Evolutionary conservation across 73 alveolate species (phyloP).

Genomic region (Uronychia setigera): DNA sequence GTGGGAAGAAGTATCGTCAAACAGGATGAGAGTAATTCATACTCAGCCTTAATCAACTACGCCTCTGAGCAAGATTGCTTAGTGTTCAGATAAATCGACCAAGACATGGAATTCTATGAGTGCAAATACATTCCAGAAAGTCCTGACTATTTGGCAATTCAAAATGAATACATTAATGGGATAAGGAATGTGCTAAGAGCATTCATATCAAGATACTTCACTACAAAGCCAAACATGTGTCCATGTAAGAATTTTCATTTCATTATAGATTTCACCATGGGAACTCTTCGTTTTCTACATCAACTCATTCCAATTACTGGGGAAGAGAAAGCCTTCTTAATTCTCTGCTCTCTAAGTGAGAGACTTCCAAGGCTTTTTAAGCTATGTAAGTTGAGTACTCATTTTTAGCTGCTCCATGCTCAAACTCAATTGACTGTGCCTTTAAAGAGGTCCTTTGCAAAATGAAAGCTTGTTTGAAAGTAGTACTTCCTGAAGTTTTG

Average conservation of each 20-base stretch:
- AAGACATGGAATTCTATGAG: not conserved
- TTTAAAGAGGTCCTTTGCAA: not conserved
- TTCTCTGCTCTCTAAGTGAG: not conserved
- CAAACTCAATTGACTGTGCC: not conserved
- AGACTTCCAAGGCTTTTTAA: not conserved
- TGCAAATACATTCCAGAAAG: no score
- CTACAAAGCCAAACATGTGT: not conserved
- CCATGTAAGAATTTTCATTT: not conserved
- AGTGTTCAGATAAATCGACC: not conserved
- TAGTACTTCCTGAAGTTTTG: not conserved
- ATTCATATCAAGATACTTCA: not conserved
- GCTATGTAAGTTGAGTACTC: not conserved
- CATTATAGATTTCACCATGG: not conserved
- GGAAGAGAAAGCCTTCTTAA: not conserved
- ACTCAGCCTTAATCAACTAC: not conserved
- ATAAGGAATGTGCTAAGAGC: not conserved
- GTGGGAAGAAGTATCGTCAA: not conserved
- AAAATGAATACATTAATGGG: not conserved
- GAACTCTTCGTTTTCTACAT: not conserved
- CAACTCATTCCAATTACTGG: not conserved
- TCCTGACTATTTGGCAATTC: no score
- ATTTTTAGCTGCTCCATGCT: not conserved
- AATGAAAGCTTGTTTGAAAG: not conserved
- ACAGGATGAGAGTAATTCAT: not conserved
- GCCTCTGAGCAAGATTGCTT: not conserved